phyloP scores from a whole-genome alignment of 805 yeast species.

The Candida endomychidarum region DNA sequence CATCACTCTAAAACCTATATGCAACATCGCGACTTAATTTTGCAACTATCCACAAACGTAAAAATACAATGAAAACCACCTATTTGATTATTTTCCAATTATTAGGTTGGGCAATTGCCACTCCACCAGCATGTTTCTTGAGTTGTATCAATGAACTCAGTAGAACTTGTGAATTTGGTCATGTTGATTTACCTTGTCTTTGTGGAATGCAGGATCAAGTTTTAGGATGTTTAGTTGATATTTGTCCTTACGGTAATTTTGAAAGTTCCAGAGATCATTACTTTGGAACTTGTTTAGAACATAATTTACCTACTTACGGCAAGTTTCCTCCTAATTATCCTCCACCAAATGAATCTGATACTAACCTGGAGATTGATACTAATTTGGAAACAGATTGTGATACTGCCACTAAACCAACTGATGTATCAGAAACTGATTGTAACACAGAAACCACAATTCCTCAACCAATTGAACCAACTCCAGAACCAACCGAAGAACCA shows the following conservation, averaged over 20 bases:
- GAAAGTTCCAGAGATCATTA: constrained; percentile 49
- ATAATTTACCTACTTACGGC: constrained; percentile 18
- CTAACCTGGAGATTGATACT: neutral
- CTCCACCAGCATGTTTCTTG: constrained; percentile 54
- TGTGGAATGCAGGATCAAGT: constrained; percentile 39
- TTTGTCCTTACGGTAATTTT: constrained; percentile 45
- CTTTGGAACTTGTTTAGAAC: constrained; percentile 49
- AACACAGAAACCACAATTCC: neutral
- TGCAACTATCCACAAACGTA: constrained; percentile 5
- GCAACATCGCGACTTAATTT: neutral
- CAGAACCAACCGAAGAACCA: no score
- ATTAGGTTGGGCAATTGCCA: neutral
- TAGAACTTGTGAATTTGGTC: constrained; percentile 29
- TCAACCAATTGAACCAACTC: constrained; percentile 2
- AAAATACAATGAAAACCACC: neutral
- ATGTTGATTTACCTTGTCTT: constrained; percentile 39
- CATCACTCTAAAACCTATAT: no score
- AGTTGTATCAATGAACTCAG: constrained; percentile 42
- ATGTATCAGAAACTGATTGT: constrained; percentile 1
- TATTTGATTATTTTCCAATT: neutral
- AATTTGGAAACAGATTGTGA: neutral
- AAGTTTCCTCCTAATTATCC: constrained; percentile 13
- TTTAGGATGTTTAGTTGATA: constrained; percentile 45
- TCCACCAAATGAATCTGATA: constrained; percentile 1
- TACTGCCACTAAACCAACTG: constrained; percentile 6